Evolutionary conservation across 75 land plant genomes (phyloP), one percentile per base, ranked within the genome.

Genomic region (Picea sitchensis): DNA sequence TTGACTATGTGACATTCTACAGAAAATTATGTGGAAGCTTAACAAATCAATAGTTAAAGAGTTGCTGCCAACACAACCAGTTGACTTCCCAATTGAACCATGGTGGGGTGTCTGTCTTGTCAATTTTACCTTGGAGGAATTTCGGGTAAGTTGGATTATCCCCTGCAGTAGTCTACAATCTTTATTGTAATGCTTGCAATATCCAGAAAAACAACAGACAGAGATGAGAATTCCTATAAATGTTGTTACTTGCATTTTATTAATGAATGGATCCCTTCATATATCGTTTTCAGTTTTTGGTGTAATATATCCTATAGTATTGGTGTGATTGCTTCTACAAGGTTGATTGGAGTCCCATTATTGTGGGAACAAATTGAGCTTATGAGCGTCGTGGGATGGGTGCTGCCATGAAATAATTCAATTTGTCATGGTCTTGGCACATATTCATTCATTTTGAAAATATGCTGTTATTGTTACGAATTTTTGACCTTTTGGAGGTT

Each of bases 11-110:
- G 82, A 62, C 77, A 77, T 73, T 75, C 14, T 86, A 26, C 84
- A 98, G 99, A 98, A 96, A 88, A 83, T 98, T 59, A 98, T 98
- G 99, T 98, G 99, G 99, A 98, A 98, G 84, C 81, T 98, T 79
- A 98, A 98, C 88, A 98, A 95, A 79, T 95, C 99, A 47, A 98
- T 98, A 79, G 94, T 95, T 21, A 95, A 91, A 78, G 99, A 98
- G 75, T 84, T 95, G 61, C 77, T 98, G 81, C 99, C 98, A 12
- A 87, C 88, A 32, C 92, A 95, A 76, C 96, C 98, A 64, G 96
- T 98, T 65, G 94, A 95, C 34, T 93, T 95, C 82, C 77, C 88
- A 30, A 89, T 98, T 80, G 99, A 98, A 78, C 91, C 98, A 58
- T 98, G 99, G 99, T 98, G 99, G 99, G 93, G 92, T 76, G 92